Base-by-base conservation (phyloP, 2,329 filamentous ascomycete genomes). In the Hypomyces perniciosus region DNA sequence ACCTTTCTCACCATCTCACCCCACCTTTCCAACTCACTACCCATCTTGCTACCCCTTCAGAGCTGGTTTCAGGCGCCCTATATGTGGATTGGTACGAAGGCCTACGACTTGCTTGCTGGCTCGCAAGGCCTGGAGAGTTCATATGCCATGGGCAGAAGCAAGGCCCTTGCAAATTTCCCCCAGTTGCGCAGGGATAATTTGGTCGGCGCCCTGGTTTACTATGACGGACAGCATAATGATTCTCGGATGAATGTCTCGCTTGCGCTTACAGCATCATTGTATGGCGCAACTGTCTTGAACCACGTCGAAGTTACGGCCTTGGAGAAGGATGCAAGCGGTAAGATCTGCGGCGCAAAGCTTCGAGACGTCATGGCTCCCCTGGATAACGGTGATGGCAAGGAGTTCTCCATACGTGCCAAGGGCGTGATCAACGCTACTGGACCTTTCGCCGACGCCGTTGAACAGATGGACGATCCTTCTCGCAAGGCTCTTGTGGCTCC, bases 181-280 rank as follows among this genome's bases (percentile, higher is more conserved):
- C 86, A 90, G 79, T 71, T 93, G 58, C 86, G 84, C 68, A 84
- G 80, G 62, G 81, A 87, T 48, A 82, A 82, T 55, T 72, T 92
- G 12, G 79, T 90, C 48, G 88, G 88, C 57, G 88, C 88, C 33
- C 72, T 92, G 61, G 87, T 92, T 35, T 93, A 93, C 76, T 92
- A 92, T 65, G 85, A 93, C 71, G 88, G 88, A 56, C 87, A 88
- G 51, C 88, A 92, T 73, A 92, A 93, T 64, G 88, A 93, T 65
- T 90, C 88, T 28, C 83, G 88, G 55, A 93, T 92, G 87, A 92
- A 92, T 66, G 84, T 91, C 42, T 89, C 86, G 8, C 77, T 93
- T 44, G 88, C 86, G 26, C 83, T 90, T 75, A 92, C 88, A 6
- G 87, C 88, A 48, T 83, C 86, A 7, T 76, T 91, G 34, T 91